phyloP scores from a whole-genome alignment of 495 filamentous ascomycete genomes.

The Cudoniella acicularis region DNA sequence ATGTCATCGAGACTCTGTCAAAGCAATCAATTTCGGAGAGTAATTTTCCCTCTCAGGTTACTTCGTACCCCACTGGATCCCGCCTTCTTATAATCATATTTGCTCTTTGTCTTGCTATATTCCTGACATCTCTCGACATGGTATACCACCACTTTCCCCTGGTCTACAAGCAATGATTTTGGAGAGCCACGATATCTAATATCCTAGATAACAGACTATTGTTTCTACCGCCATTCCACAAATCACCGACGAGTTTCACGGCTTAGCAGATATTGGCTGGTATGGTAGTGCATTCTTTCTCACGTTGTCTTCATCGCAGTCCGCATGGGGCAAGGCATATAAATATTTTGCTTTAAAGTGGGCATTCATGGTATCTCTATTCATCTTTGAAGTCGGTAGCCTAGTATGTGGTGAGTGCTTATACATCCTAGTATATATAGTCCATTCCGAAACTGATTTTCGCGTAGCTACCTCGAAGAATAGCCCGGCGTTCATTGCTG shows the following conservation, averaged over 20 bases:
- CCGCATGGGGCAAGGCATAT: constrained; percentile 75
- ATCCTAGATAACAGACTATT: constrained; percentile 34
- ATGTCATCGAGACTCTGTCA: too few relatives aligned
- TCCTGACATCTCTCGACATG: too few relatives aligned
- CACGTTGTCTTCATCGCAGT: constrained; percentile 51
- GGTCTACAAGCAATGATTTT: too few relatives aligned
- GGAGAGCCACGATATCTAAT: too few relatives aligned
- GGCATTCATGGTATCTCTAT: constrained; percentile 50
- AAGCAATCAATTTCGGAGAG: too few relatives aligned
- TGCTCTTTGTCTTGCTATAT: too few relatives aligned
- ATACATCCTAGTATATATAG: constrained; percentile 75
- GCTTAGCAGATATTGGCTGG: constrained; percentile 42
- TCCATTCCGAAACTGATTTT: too few relatives aligned
- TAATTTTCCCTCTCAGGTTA: too few relatives aligned
- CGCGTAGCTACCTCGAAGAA: constrained; percentile 55
- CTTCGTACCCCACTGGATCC: too few relatives aligned
- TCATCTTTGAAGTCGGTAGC: constrained; percentile 54
- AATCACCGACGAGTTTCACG: constrained; percentile 41
- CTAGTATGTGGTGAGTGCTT: constrained; percentile 83
- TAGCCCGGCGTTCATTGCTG: constrained; percentile 62
- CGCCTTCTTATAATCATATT: too few relatives aligned
- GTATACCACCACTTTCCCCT: too few relatives aligned
- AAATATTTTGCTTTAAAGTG: constrained; percentile 38
- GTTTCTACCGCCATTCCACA: constrained; percentile 43
- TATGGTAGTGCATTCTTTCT: constrained; percentile 44